These are phyloP conservation scores for Gossypium davidsonii DNA, from an alignment of 441 rosid species.

Conservation along the genomic window DNA sequence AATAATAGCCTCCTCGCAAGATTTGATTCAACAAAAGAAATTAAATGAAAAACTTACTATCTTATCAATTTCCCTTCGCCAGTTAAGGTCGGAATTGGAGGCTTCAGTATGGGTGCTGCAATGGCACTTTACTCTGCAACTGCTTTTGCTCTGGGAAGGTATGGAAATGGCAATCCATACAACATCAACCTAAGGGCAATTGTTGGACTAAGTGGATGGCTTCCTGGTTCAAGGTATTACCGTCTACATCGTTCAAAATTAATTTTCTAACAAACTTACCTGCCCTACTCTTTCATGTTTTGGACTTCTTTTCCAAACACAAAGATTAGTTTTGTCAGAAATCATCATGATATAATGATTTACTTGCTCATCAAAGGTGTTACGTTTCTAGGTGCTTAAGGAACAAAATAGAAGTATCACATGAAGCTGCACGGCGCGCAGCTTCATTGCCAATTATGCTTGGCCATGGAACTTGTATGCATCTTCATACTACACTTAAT, in stretches of 20 bases:
- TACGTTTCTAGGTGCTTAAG: conserved; percentile 36
- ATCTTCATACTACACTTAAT: not conserved
- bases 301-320: not conserved
- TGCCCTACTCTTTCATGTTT: not conserved
- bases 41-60: not conserved
- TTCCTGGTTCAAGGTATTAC: conserved; percentile 57
- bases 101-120: conserved; percentile 70
- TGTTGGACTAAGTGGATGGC: conserved; percentile 72
- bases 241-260: not conserved
- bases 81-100: conserved; percentile 65
- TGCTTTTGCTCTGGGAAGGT: conserved; percentile 47
- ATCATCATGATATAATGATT: not conserved
- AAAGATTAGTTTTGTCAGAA: not conserved
- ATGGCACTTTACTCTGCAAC: conserved; percentile 59
- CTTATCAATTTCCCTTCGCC: conserved; percentile 9
- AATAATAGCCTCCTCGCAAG: not conserved
- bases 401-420: conserved; percentile 50
- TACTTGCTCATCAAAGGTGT: not conserved
- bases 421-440: conserved; percentile 58
- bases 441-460: conserved; percentile 54
- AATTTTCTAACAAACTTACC: not conserved
- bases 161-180: conserved; percentile 48
- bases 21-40: not conserved
- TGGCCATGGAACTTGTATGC: conserved; percentile 50
- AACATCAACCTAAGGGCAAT: conserved; percentile 46